A percentile compares a stretch with the other conserved stretches of the same genome.
phyloP scores from a whole-genome alignment of 2,329 filamentous ascomycete species.

The Leptographium galeiforme region DNA sequence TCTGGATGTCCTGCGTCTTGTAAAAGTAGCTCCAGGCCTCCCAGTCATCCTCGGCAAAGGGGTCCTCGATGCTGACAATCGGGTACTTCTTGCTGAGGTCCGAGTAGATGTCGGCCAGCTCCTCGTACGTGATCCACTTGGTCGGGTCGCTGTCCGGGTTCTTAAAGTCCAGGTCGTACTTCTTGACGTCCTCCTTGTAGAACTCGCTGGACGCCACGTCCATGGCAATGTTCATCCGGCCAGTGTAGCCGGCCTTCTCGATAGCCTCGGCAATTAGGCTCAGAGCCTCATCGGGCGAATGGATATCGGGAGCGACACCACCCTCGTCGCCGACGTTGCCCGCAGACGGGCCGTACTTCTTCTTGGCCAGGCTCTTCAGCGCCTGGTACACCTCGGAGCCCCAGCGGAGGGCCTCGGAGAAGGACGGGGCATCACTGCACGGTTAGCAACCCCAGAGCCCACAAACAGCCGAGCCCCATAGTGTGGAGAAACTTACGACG shows the following conservation, averaged over 20 bases:
- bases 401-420: constrained; percentile 92
- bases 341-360: constrained; percentile 97
- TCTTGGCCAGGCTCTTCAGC: constrained; percentile 93
- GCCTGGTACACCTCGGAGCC: constrained; percentile 97
- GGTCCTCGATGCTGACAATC: constrained; percentile 97
- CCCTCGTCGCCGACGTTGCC: constrained; percentile 99
- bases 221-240: constrained; percentile 96
- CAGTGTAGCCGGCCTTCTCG: constrained; percentile 87
- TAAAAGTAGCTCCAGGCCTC: constrained; percentile 99
- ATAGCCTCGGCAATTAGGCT: constrained; percentile 93
- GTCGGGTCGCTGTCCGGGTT: constrained; percentile 90
- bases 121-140: constrained; percentile 99
- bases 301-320: constrained; percentile 97
- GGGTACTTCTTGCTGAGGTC: constrained; percentile 86
- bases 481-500: constrained; percentile 42
- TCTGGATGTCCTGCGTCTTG: constrained; percentile 97
- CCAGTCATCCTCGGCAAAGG: constrained; percentile 99
- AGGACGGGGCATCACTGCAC: constrained; percentile 63
- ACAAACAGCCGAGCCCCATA: neutral
- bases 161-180: constrained; percentile 99
- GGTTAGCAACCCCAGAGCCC: constrained; percentile 3
- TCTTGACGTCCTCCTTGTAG: constrained; percentile 95
- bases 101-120: constrained; percentile 87
- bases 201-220: constrained; percentile 98
- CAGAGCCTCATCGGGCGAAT: constrained; percentile 91